These are phyloP conservation scores for Pichia sp. DNA, from an alignment of 1,139 yeast genomes.

Conservation along the genomic window DNA sequence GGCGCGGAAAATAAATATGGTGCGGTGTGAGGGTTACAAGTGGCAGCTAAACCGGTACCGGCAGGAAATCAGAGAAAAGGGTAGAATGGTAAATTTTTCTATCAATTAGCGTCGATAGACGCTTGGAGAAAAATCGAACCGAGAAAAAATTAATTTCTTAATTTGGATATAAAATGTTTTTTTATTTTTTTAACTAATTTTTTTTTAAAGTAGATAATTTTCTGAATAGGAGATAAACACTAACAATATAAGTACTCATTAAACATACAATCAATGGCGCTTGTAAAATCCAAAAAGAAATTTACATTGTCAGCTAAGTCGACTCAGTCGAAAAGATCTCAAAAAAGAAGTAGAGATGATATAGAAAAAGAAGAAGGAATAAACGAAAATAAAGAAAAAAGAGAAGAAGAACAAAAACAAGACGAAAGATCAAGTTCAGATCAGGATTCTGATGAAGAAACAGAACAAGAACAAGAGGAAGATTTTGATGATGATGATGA, in stretches of 20 bases:
- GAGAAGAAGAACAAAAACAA: slow-evolving; percentile 24
- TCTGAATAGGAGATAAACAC: too few species aligned
- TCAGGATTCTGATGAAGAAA: slow-evolving; percentile 1
- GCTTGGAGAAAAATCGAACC: too few species aligned
- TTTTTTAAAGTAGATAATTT: too few species aligned
- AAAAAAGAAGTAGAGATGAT: slow-evolving; percentile 20
- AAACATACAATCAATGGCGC: too few species aligned
- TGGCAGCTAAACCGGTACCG: neutral
- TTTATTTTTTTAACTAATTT: too few species aligned
- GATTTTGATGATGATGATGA: slow-evolving; percentile 18
- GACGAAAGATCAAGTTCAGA: slow-evolving; percentile 25
- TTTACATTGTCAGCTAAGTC: neutral
- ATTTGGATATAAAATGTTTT: too few species aligned
- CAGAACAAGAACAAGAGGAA: slow-evolving; percentile 13
- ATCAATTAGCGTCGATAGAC: too few species aligned
- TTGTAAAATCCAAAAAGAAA: neutral
- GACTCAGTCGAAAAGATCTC: too few species aligned
- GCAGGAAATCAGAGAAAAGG: too few species aligned
- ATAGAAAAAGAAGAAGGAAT: slow-evolving; percentile 17
- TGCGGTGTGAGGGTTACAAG: slow-evolving; percentile 2
- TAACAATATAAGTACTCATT: too few species aligned
- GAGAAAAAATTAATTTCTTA: too few species aligned
- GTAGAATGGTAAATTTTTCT: too few species aligned
- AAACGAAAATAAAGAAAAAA: slow-evolving; percentile 21
- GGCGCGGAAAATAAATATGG: neutral